phyloP scores from a whole-genome alignment of 2,329 filamentous ascomycete species.

The Alternaria arborescens region DNA sequence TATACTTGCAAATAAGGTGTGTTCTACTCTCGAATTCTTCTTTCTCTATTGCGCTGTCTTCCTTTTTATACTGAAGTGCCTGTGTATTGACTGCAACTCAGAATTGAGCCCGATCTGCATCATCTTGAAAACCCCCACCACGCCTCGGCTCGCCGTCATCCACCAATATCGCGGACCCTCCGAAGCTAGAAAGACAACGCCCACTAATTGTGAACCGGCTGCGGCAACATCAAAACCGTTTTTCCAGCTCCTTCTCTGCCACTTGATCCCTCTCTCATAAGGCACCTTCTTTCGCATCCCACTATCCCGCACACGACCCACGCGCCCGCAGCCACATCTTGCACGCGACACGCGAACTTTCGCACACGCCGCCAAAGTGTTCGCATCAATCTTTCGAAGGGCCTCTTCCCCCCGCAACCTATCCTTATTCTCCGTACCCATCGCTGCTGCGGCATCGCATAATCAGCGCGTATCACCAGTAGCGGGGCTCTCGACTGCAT shows the following conservation, averaged over 20 bases:
- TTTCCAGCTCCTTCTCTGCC: constrained; percentile 30
- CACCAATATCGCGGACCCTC: constrained; percentile 25
- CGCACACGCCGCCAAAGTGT: constrained; percentile 79
- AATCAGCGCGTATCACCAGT: constrained; percentile 64
- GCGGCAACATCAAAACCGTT: constrained; percentile 16
- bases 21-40: background rate
- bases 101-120: constrained; percentile 19
- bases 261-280: constrained; percentile 17
- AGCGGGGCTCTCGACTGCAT: constrained; percentile 53
- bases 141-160: constrained; percentile 21
- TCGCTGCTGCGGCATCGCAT: constrained; percentile 74
- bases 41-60: background rate
- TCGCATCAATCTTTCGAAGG: constrained; percentile 81
- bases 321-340: constrained; percentile 22
- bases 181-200: constrained; percentile 32
- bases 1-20: constrained; percentile 14
- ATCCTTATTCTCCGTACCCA: constrained; percentile 75
- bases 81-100: constrained; percentile 7
- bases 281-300: constrained; percentile 23
- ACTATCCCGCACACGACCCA: constrained; percentile 25
- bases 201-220: constrained; percentile 21
- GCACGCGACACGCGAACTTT: constrained; percentile 31
- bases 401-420: constrained; percentile 69
- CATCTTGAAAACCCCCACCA: constrained; percentile 23
- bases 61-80: constrained; percentile 14